These are phyloP conservation scores for Calonectria fujianensis DNA, from an alignment of 2,329 filamentous ascomycete genomes.

Conservation along the genomic window DNA sequence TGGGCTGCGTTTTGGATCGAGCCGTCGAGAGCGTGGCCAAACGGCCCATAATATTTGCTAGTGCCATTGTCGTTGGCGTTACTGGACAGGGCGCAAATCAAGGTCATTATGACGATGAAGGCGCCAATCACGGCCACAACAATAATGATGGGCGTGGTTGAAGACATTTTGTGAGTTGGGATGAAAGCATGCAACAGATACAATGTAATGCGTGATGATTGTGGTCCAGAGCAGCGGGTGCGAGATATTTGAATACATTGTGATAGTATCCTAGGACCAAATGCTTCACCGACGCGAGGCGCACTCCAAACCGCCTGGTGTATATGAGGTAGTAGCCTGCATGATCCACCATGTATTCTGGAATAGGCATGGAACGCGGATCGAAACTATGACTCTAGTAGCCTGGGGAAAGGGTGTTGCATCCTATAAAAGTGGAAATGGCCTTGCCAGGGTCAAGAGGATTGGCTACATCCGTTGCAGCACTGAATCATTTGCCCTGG, in stretches of 20 bases:
- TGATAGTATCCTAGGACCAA: neutral
- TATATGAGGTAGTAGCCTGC: neutral
- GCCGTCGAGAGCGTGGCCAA: neutral
- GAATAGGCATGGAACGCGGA: neutral
- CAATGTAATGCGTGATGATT: neutral
- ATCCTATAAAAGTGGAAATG: neutral
- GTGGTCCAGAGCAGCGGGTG: neutral
- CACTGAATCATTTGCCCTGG: neutral
- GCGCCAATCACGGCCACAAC: neutral
- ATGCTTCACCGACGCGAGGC: slow-evolving; percentile 28
- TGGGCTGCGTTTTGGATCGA: slow-evolving; percentile 7
- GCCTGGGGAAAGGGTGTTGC: neutral
- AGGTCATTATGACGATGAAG: neutral
- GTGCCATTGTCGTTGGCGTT: neutral
- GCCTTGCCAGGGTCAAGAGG: neutral
- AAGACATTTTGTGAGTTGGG: neutral
- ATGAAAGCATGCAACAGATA: neutral
- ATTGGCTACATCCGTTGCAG: neutral
- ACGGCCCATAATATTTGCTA: neutral
- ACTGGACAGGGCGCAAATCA: neutral
- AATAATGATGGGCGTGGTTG: neutral
- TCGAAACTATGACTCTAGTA: neutral
- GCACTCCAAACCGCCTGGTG: neutral
- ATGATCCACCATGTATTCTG: neutral
- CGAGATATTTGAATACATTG: slow-evolving; percentile 21